Conservation (phyloP, 495 filamentous ascomycete species). For the Recurvomyces mirabilis region DNA sequence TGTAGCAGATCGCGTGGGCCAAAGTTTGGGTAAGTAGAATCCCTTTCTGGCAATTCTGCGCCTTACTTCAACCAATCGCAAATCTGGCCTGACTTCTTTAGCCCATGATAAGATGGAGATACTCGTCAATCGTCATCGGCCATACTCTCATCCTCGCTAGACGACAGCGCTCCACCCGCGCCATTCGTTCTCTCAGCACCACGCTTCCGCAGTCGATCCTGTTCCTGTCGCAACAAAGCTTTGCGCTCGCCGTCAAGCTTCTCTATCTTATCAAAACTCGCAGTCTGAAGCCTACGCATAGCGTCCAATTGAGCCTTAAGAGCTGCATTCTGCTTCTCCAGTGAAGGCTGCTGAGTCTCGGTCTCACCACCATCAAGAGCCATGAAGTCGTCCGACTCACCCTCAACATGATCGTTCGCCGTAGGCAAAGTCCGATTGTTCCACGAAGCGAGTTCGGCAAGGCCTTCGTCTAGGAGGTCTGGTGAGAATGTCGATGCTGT, state of each 20-base stretch:
- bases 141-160: constrained; percentile 2
- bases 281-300: constrained; percentile 30
- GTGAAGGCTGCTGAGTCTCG: constrained; percentile 5
- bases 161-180: background rate
- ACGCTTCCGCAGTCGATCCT: background rate
- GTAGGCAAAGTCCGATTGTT: constrained; percentile 1
- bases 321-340: constrained; percentile 19
- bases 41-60: too few relatives aligned
- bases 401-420: constrained; percentile 1
- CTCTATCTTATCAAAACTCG: constrained; percentile 29
- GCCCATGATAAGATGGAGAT: background rate
- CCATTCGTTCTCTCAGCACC: background rate
- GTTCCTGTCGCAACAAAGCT: constrained; percentile 22
- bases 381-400: constrained; percentile 25
- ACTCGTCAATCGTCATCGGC: background rate
- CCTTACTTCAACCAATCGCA: too few relatives aligned
- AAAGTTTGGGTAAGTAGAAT: background rate
- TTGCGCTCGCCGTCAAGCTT: constrained; percentile 28
- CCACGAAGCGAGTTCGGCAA: constrained; percentile 40
- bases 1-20: constrained; percentile 11
- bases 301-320: constrained; percentile 26
- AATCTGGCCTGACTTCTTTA: background rate
- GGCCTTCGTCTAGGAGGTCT: constrained; percentile 43
- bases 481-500: constrained; percentile 42
- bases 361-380: constrained; percentile 16